Evolutionary conservation across 2,329 filamentous ascomycete species (phyloP), one percentile per base, ranked within the genome.

Genomic region (Monilinia vaccinii-corymbosi): DNA sequence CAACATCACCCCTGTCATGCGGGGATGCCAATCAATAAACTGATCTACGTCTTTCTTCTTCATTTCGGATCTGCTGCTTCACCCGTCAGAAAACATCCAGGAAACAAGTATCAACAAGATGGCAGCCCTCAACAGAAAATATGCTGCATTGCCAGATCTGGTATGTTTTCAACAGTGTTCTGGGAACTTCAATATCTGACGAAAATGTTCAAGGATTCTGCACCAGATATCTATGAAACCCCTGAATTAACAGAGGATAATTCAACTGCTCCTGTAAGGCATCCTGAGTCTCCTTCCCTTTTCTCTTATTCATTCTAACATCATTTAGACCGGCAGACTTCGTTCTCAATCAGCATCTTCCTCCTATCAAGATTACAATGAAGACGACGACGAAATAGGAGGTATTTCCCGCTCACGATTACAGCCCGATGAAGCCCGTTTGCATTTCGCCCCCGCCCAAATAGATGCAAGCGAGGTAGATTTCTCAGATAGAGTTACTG

Each of bases 221-320:
- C 92, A 32, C 92, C 92, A 66, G 94, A 97, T 71, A 90, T 96
- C 69, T 97, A 97, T 78, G 93, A 97, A 75, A 97, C 94, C 18
- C 92, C 93, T 66, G 92, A 96, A 60, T 78, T 97, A 66, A 93
- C 88, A 60, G 91, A 96, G 71, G 92, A 96, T 74, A 88, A 85
- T 64, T 96, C 91, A 25, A 96, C 91, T 51, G 77, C 91, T 60
- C 89, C 86, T 60, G 89, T 93, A 77, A 74, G 82, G 73, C 46
- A 60, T 31, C 44, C 21, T 49, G 48, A 21, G 16, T 4, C 23
- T 3, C 18, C 14, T 21, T 21, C 18, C 18, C 14, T 18, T 23
- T n/a, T 14, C 10, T 10, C 1, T 13, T 31, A 6, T 31, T 34
- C 8, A 10, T 31, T 44, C 51, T 69, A 44, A 68, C 31, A 45